Base-by-base conservation (phyloP, 495 filamentous ascomycete genomes). In the Hypoxylon rickii region DNA sequence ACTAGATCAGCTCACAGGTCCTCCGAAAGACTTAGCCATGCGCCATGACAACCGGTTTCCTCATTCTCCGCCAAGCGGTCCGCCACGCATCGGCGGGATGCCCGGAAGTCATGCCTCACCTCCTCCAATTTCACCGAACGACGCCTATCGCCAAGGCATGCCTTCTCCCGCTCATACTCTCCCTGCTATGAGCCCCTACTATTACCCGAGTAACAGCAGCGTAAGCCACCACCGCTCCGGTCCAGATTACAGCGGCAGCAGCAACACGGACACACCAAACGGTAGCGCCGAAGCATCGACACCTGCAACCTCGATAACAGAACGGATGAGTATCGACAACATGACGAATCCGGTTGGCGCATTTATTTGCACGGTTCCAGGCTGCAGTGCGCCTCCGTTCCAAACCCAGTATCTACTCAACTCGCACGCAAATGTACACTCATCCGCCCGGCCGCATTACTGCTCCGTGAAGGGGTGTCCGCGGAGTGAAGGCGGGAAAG, bases 361-460 rank as follows among this genome's bases (percentile, higher is more conserved):
- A 17, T 69, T 79, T 76, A n/a, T 80, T 82, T 79, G 75, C 79
- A 62, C 52, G 7, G 62, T 48, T 13, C 60, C 21, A 37, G 89
- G 87, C 7, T 98, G 94, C 65, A 92, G 65, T 18, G 93, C 92
- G 34, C 69, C 82, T 15, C 89, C 94, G 3, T 98, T 98, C 63
- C 92, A 96, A 70, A 97, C 94, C 1, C 94, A 97, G 62, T 82
- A 79, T 64, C 70, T 79, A 36, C 53, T 81, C 49, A 96, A 93
- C 67, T 98, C 95, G n/a, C 95, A 98, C 71, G 88, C 88, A 40
- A 98, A 97, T 67, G 95, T 98, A 4, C 94, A 98, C 70, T 96
- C 91, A 3, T 89, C 89, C 56, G 86, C 83, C 51, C 81, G 94
- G 29, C 92, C 92, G 12, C 93, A 97, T 70, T 97, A 92, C 65